Evolutionary conservation across 306 rosid species (phyloP).

Genomic region (Myrica gale): DNA sequence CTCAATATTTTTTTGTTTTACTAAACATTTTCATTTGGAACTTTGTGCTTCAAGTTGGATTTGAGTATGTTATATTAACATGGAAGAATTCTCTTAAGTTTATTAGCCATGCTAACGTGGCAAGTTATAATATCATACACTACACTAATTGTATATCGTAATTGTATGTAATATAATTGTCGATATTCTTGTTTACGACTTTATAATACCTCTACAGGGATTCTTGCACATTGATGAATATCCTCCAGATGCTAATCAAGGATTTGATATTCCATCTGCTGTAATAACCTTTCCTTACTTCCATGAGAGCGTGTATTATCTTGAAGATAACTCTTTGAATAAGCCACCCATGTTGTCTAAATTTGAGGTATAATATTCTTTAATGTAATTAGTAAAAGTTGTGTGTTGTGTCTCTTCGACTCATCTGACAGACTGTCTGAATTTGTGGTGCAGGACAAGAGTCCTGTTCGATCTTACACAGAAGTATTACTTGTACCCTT

Average conservation of each 20-base stretch:
- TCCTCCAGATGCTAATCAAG: constrained; percentile 96
- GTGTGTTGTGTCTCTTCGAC: constrained; percentile 10
- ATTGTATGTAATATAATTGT: constrained; percentile 14
- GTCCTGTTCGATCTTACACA: constrained; percentile 67
- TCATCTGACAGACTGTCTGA: constrained; percentile 15
- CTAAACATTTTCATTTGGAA: background rate
- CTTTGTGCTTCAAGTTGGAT: background rate
- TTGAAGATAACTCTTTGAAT: constrained; percentile 40
- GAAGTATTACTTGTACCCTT: constrained; percentile 88
- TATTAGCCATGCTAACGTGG: background rate
- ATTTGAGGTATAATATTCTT: constrained; percentile 52
- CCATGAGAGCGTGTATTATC: constrained; percentile 52
- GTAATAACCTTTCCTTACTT: constrained; percentile 79
- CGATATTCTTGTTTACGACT: constrained; percentile 14
- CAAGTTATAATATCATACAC: background rate
- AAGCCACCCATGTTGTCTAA: constrained; percentile 64
- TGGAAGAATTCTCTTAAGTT: background rate
- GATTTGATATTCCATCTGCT: constrained; percentile 95
- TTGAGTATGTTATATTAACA: background rate
- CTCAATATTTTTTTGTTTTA: background rate
- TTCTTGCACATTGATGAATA: constrained; percentile 94
- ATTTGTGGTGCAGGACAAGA: constrained; percentile 56
- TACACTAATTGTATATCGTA: background rate
- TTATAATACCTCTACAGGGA: constrained; percentile 51
- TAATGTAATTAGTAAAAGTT: background rate